A percentile compares a stretch with the other conserved stretches of the same genome.
Evolutionary conservation across 345 rosid genomes (phyloP).

Genomic region (Carallia pectinifolia): DNA sequence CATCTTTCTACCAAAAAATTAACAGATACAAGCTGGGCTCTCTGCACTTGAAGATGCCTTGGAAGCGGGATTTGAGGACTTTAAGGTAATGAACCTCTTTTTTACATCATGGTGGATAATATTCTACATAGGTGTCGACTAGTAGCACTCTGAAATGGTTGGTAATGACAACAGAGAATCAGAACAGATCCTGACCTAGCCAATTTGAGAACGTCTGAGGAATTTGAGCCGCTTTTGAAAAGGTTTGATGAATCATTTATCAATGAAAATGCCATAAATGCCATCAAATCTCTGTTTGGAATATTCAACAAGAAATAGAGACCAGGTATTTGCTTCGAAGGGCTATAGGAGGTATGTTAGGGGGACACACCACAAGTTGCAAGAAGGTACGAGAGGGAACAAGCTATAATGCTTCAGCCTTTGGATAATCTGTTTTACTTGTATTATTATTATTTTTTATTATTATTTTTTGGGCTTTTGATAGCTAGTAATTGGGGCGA

Average conservation of each 20-base stretch:
- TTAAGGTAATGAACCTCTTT: conserved; percentile 51
- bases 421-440: background rate
- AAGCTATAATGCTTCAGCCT: background rate
- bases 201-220: conserved; percentile 53
- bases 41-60: conserved; percentile 93
- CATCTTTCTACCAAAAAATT: too few relatives aligned
- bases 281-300: conserved; percentile 87
- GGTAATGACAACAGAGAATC: conserved; percentile 58
- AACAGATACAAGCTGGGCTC: conserved; percentile 81
- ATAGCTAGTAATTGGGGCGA: too few relatives aligned
- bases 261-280: conserved; percentile 90
- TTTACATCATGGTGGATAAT: background rate
- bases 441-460: background rate
- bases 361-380: background rate
- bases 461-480: background rate
- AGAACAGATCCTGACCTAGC: conserved; percentile 82
- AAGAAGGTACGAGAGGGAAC: background rate
- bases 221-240: conserved; percentile 69
- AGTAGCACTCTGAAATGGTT: conserved; percentile 11
- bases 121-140: background rate
- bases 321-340: conserved; percentile 5
- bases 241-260: conserved; percentile 91
- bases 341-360: background rate
- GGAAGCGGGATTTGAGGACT: conserved; percentile 80
- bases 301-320: conserved; percentile 62